Evolutionary conservation across 805 yeast genomes (phyloP).

Genomic region (Nakazawaea molendinolei): DNA sequence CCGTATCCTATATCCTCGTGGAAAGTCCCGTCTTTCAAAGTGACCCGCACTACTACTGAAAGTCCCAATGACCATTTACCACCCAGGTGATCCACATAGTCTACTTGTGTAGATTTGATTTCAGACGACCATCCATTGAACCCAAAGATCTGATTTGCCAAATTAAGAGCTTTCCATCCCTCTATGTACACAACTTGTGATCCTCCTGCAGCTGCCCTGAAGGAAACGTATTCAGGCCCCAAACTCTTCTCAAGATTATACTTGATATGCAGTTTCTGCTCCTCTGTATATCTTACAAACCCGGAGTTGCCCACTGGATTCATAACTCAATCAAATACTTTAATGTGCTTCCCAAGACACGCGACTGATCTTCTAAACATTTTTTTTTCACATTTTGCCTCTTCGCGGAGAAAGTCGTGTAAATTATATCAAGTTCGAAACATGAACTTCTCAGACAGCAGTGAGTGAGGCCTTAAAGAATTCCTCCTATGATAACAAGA

Average conservation of each 20-base stretch:
- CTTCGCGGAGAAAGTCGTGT: constrained; percentile 1
- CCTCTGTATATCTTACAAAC: constrained; percentile 16
- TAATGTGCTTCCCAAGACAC: too few species aligned
- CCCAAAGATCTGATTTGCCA: constrained; percentile 79
- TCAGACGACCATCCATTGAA: constrained; percentile 82
- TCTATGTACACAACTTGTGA: constrained; percentile 65
- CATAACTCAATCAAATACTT: not conserved
- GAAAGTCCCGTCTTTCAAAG: constrained; percentile 73
- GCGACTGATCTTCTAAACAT: too few species aligned
- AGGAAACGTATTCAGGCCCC: constrained; percentile 76
- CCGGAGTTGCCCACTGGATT: not conserved
- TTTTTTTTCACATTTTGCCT: too few species aligned
- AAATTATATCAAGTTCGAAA: not conserved
- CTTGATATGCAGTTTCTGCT: constrained; percentile 21
- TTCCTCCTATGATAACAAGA: too few species aligned
- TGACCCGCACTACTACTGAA: constrained; percentile 64
- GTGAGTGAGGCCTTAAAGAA: too few species aligned
- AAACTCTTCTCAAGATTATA: constrained; percentile 32
- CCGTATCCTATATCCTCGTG: constrained; percentile 79
- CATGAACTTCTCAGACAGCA: too few species aligned
- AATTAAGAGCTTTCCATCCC: constrained; percentile 77
- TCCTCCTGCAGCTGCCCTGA: constrained; percentile 71
- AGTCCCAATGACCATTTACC: constrained; percentile 59
- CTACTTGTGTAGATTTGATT: constrained; percentile 56
- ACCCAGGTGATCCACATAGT: constrained; percentile 59